A percentile compares a stretch with the other conserved stretches of the same genome.
Evolutionary conservation across 331 rosid genomes (phyloP).

Genomic region (Quercus tomentella): DNA sequence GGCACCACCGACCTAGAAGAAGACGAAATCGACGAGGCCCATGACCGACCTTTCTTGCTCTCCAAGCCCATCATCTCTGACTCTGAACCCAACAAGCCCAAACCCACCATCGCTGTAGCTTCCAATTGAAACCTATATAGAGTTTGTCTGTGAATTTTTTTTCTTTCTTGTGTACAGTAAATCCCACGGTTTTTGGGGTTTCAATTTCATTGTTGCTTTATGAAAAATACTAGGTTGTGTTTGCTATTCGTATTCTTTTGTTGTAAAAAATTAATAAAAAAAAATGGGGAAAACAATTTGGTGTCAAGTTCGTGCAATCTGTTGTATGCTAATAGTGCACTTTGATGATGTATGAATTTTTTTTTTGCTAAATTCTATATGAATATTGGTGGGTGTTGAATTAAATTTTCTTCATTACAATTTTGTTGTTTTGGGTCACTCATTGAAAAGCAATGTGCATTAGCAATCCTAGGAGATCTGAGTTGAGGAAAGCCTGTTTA

Average conservation of each 20-base stretch:
- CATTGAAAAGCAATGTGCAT: background rate
- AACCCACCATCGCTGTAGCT: background rate
- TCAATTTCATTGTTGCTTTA: background rate
- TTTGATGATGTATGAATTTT: background rate
- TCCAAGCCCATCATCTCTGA: conserved; percentile 22
- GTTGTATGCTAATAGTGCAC: background rate
- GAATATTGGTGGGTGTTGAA: background rate
- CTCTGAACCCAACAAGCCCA: background rate
- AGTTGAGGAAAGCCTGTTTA: background rate
- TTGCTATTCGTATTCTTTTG: background rate
- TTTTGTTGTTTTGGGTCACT: background rate
- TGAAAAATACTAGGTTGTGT: background rate
- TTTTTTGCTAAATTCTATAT: background rate
- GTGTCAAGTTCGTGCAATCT: background rate
- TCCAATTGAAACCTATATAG: background rate
- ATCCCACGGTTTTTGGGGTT: background rate
- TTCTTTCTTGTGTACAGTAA: background rate
- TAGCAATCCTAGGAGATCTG: background rate
- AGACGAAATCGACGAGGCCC: conserved; percentile 30
- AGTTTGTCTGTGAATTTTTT: background rate
- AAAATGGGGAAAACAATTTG: background rate
- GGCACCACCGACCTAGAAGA: conserved; percentile 62
- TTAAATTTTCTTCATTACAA: background rate
- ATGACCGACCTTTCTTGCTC: conserved; percentile 43
- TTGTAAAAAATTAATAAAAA: background rate